Base-by-base conservation (phyloP, 345 rosid genomes). In the Durio zibethinus region DNA sequence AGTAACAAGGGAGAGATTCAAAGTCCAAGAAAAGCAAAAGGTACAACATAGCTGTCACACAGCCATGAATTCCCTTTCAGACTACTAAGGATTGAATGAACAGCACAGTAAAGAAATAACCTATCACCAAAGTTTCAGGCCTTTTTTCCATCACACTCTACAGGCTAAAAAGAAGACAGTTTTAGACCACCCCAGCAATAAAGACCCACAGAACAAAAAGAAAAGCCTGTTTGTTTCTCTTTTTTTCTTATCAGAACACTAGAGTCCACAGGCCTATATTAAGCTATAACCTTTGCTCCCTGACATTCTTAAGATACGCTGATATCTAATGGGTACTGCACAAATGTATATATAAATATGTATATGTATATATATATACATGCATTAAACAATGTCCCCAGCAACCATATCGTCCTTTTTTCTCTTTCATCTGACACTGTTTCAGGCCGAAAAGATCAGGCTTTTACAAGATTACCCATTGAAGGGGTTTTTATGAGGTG, bases 301-400 rank as follows among this genome's bases (percentile, higher is more conserved):
- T 85, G 88, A 86, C 89, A 83, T 85, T 82, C 87, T 80, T 76
- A 75, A 86, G 87, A 82, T 86, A 78, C 72, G 76, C 77, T 77
- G 80, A 74, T 78, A 83, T 79, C 83, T 33, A 60, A 56, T 67
- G 78, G 77, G 61, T 62, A 78, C 75, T 61, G 7, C 59, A 16
- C 36, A 71, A 35, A 79, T 82, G 42, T 25, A 40, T 72, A 18
- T 2, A 68, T 21, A 72, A 20, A 72, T 23, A 65, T 23, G 25
- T 43, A 56, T 18, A 9, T n/a, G n/a, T 6, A 35, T 10, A 42
- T 56, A 45, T 69, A 57, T 15, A 69, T 27, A 25, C 42, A 29
- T 70, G 6, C 10, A 42, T 23, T 67, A 5, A 43, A 23, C 53
- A 2, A 23, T 43, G 52, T 71, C 72, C 35, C 68, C 68, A 60